These are phyloP conservation scores for Aspergillus sclerotialis DNA, from an alignment of 2,329 filamentous ascomycete species.

Conservation along the genomic window DNA sequence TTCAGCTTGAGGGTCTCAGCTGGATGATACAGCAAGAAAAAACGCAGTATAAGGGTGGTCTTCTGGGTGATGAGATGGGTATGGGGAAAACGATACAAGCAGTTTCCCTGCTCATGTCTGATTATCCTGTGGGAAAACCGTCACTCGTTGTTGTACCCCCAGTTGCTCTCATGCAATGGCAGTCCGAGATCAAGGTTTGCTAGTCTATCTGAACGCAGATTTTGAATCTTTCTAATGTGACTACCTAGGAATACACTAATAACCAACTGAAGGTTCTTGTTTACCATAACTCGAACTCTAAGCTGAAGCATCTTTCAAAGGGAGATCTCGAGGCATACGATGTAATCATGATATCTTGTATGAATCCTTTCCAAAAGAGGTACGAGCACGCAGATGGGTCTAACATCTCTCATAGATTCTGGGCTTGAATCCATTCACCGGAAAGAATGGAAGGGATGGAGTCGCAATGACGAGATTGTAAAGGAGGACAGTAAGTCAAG, in stretches of 20 bases:
- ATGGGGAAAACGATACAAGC: conserved; percentile 98
- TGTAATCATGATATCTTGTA: conserved; percentile 97
- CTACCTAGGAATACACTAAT: conserved; percentile 62
- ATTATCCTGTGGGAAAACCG: conserved; percentile 76
- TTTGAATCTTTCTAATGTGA: neutral
- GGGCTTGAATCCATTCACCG: conserved; percentile 84
- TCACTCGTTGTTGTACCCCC: conserved; percentile 86
- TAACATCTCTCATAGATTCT: conserved; percentile 30
- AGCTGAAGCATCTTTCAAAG: conserved; percentile 68
- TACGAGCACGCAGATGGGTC: neutral
- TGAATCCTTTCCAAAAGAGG: conserved; percentile 25
- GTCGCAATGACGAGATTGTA: conserved; percentile 68
- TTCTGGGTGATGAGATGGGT: conserved; percentile 97
- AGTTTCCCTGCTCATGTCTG: conserved; percentile 96
- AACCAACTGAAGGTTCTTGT: conserved; percentile 85
- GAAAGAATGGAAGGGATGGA: conserved; percentile 87
- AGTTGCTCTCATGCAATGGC: conserved; percentile 94
- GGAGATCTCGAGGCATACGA: conserved; percentile 76
- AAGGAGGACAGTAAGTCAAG: conserved; percentile 58
- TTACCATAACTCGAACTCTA: conserved; percentile 78
- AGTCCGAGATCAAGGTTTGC: conserved; percentile 64
- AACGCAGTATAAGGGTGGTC: conserved; percentile 75
- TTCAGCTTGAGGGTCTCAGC: conserved; percentile 85
- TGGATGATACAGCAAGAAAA: conserved; percentile 94
- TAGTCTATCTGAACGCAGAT: neutral